A percentile compares a stretch with the other conserved stretches of the same genome.
phyloP scores from a whole-genome alignment of 2,329 filamentous ascomycete species.

The Cladosporium velox region DNA sequence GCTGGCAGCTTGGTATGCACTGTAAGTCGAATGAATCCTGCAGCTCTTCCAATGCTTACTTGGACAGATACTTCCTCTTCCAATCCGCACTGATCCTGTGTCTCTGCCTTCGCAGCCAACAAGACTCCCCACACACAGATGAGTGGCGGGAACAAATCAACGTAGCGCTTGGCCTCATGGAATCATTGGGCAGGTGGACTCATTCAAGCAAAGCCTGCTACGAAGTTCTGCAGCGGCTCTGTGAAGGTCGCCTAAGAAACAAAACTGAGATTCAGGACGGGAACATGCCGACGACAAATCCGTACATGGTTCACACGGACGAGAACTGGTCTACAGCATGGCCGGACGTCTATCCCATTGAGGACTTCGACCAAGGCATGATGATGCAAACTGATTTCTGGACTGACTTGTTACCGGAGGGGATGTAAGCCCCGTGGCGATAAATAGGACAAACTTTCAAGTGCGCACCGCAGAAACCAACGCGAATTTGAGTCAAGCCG shows the following conservation, averaged over 20 bases:
- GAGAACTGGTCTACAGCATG: background rate
- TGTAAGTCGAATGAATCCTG: slow-evolving; percentile 36
- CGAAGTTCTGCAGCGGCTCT: slow-evolving; percentile 33
- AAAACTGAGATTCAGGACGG: background rate
- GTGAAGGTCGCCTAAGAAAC: background rate
- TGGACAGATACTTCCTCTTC: slow-evolving; percentile 45
- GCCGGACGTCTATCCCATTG: background rate
- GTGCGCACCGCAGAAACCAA: background rate
- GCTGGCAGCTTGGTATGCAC: slow-evolving; percentile 49
- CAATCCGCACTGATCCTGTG: slow-evolving; percentile 53
- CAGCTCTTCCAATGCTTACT: background rate
- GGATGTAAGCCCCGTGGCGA: background rate
- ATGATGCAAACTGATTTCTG: background rate
- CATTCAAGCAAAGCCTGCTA: slow-evolving; percentile 46
- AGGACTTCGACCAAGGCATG: background rate
- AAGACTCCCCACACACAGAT: slow-evolving; percentile 35
- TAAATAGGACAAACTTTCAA: background rate
- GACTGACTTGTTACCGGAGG: background rate
- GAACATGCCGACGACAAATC: background rate
- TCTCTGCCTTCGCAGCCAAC: slow-evolving; percentile 42
- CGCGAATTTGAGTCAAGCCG: background rate
- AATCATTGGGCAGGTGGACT: slow-evolving; percentile 42
- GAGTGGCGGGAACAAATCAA: slow-evolving; percentile 48
- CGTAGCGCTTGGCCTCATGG: slow-evolving; percentile 41
- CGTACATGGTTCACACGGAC: background rate